These are phyloP conservation scores for Sporisorium reilianum DNA, from an alignment of 1,284 basidiomycete genomes.

Conservation along the genomic window DNA sequence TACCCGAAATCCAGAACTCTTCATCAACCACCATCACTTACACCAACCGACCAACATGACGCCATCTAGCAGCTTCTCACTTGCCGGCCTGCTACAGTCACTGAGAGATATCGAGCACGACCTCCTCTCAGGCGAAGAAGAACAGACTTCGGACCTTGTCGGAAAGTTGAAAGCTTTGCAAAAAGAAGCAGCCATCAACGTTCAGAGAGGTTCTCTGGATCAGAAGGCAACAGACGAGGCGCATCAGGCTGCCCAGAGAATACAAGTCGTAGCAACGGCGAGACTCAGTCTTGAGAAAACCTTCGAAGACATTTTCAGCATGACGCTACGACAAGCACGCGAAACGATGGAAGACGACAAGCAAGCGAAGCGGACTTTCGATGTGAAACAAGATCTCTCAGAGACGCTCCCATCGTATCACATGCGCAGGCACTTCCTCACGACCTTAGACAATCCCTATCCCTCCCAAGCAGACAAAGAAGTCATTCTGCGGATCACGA, in stretches of 20 bases:
- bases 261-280: not conserved
- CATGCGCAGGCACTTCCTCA: constrained; percentile 62
- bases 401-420: constrained; percentile 28
- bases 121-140: not conserved
- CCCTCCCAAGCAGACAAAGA: constrained; percentile 52
- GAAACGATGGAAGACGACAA: not conserved
- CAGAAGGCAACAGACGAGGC: not conserved
- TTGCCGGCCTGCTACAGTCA: not conserved
- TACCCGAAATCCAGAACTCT: not conserved
- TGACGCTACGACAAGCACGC: not conserved
- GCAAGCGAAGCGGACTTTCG: not conserved
- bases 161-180: not conserved
- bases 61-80: not conserved
- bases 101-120: not conserved
- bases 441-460: constrained; percentile 57
- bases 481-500: constrained; percentile 46
- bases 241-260: not conserved
- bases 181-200: not conserved
- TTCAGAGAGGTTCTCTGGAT: not conserved
- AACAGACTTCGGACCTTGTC: not conserved
- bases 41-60: not conserved
- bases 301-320: not conserved
- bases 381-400: constrained; percentile 3
- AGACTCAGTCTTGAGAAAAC: not conserved
- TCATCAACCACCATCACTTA: not conserved